phyloP scores from a whole-genome alignment of 2,329 filamentous ascomycete genomes.

The Neofusicoccum parvum region DNA sequence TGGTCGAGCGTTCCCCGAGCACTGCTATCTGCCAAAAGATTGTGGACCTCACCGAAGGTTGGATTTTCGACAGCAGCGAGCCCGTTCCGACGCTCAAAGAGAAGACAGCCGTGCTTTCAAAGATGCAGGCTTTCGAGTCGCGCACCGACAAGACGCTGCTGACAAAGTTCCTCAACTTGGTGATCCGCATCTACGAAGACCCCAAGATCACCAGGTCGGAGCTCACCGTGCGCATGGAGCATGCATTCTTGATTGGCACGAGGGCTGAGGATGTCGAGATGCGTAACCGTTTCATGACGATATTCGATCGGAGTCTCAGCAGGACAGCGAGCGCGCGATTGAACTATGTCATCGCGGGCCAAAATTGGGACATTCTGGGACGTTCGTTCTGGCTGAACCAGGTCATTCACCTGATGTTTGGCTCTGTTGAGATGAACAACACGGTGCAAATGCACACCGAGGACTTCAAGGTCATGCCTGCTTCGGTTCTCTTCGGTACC shows the following conservation, averaged over 20 bases:
- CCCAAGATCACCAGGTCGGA: constrained; percentile 94
- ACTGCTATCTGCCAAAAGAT: constrained; percentile 88
- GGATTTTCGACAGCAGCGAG: constrained; percentile 94
- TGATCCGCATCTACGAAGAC: constrained; percentile 97
- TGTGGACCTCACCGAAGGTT: constrained; percentile 87
- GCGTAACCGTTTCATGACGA: constrained; percentile 94
- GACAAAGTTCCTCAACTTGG: constrained; percentile 90
- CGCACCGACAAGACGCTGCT: constrained; percentile 81
- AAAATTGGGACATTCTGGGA: constrained; percentile 94
- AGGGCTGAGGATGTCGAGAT: constrained; percentile 92
- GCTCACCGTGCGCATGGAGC: constrained; percentile 94
- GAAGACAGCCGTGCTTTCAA: constrained; percentile 97
- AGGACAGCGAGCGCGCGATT: constrained; percentile 86
- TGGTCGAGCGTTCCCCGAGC: constrained; percentile 93
- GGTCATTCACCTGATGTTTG: constrained; percentile 88
- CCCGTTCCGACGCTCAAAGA: constrained; percentile 97
- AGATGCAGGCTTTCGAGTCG: constrained; percentile 96
- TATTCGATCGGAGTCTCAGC: constrained; percentile 94
- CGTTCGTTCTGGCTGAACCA: constrained; percentile 98
- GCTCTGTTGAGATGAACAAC: constrained; percentile 84
- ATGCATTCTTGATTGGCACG: constrained; percentile 95
- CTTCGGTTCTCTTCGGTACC: constrained; percentile 71
- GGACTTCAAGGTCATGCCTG: constrained; percentile 78
- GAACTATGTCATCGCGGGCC: constrained; percentile 83
- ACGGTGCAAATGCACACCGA: constrained; percentile 76